Conservation (phyloP, 352 stramenopile genomes). For the Thraustochytrium striatum region DNA sequence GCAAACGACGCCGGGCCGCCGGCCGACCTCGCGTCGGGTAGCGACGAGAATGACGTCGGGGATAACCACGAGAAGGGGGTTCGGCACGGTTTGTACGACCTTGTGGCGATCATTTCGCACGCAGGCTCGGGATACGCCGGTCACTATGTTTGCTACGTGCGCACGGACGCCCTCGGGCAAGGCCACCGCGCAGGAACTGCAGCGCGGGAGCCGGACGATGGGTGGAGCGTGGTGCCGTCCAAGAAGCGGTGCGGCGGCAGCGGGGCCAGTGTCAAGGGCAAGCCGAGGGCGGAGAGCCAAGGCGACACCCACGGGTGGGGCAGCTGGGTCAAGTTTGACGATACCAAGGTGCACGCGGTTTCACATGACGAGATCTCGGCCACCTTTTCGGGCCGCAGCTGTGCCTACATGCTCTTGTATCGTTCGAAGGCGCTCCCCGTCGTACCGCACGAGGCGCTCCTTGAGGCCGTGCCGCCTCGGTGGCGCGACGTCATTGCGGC, state of each 20-base stretch:
- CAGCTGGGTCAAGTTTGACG: constrained; percentile 36
- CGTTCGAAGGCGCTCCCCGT: not conserved
- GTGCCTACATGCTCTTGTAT: constrained; percentile 36
- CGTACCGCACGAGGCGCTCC: not conserved
- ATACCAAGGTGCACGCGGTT: constrained; percentile 22
- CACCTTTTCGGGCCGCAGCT: constrained; percentile 38
- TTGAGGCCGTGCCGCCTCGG: not conserved
- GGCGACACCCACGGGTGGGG: constrained; percentile 13
- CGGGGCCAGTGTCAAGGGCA: not conserved
- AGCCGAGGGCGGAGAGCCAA: not conserved
- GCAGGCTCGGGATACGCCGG: constrained; percentile 22
- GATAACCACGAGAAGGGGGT: no score
- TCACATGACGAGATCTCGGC: constrained; percentile 3
- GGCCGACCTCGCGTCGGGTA: not conserved
- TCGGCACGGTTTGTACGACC: no score
- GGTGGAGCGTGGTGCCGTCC: not conserved
- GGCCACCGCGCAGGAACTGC: not conserved
- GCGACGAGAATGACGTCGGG: not conserved
- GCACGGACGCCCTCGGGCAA: not conserved
- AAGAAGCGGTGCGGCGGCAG: not conserved
- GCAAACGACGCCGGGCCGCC: not conserved
- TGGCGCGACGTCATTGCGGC: not conserved
- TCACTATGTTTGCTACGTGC: constrained; percentile 39
- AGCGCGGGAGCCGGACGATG: not conserved
- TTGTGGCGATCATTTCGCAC: constrained; percentile 30